Base-by-base conservation (phyloP, 176 grass and related monocot genomes). In the Avena sativa region DNA sequence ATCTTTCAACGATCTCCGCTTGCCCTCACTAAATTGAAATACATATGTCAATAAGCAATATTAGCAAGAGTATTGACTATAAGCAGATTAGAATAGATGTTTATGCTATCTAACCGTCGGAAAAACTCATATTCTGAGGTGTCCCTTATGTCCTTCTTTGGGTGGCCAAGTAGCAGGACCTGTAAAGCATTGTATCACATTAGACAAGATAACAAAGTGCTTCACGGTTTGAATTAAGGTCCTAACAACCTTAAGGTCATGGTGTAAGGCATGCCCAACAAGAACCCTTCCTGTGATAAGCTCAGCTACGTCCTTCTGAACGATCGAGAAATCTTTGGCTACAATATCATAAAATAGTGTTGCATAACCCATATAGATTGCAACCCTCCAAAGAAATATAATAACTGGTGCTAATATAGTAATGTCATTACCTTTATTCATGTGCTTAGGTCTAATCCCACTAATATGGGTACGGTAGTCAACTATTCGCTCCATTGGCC, bases 231-330 rank as follows among this genome's bases (percentile, higher is more conserved):
- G 8, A 74, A 16, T 83, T 81, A 17, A 23, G 69, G 48, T 23
- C 34, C 75, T 50, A 57, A 52, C 14, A 80, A 98, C 97, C 94
- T 96, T 99, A 81, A 99, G 90, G 73, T 99, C 97, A 96, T 99
- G 88, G 86, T 94, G 94, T 80, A 99, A 85, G n/a, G 97, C 93
- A 94, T 96, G 97, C 46, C 94, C 97, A 69, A 96, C 90, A 69
- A 99, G 94, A 77, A 96, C 78, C 49, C 71, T 87, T 53, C 97
- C 92, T 90, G 94, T 96, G 21, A 99, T 93, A 62, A 99, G 81
- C n/a, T 91, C 94, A 90, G 94, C 92, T 55, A 98, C 87, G 52
- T 88, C 84, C 75, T 90, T 88, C 58, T 99, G 97, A 67, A 93
- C 89, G 52, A 71, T 26, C 84, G 90, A 90, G 80, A 99, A 93